phyloP scores from a whole-genome alignment of 139 green algal genomes.

The Eudorina sp. region DNA sequence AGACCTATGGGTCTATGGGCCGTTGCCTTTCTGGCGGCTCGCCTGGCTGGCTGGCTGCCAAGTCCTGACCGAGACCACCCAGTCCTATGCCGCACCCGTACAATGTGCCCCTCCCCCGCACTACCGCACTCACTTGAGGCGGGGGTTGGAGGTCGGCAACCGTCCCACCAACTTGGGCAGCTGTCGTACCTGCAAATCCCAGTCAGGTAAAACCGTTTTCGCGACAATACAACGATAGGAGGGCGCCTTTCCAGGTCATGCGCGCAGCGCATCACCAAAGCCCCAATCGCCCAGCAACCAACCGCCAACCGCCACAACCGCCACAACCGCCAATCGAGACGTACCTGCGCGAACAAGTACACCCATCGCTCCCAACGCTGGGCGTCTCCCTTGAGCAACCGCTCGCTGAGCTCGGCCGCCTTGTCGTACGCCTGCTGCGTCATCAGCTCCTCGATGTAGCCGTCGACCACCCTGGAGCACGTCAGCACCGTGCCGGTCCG shows the following conservation, averaged over 20 bases:
- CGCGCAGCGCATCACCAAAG: no score
- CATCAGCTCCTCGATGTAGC: conserved; percentile 62
- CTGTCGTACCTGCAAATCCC: conserved; percentile 76
- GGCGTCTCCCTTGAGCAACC: conserved; percentile 67
- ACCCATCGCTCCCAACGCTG: conserved; percentile 63
- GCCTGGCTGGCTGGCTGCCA: no score
- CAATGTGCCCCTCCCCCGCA: no score
- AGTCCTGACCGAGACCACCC: no score
- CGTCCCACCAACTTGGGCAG: conserved; percentile 81
- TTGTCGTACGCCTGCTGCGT: conserved; percentile 41
- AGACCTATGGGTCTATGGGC: no score
- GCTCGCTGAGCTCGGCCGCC: conserved; percentile 51
- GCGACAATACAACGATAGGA: no score
- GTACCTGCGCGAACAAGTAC: conserved; percentile 77
- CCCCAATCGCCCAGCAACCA: not conserved
- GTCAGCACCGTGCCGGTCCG: no score
- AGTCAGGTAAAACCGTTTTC: no score
- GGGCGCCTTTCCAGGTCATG: no score
- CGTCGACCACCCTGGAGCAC: conserved; percentile 38
- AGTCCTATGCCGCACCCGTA: no score
- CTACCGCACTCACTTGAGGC: conserved; percentile 65
- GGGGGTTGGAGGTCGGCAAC: conserved; percentile 81
- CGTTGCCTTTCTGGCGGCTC: no score
- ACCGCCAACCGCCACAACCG: not conserved
- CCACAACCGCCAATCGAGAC: not conserved